Evolutionary conservation across 768 basidiomycete species (phyloP), one percentile per base, ranked within the genome.

Genomic region (Stropharia rugosoannulata): DNA sequence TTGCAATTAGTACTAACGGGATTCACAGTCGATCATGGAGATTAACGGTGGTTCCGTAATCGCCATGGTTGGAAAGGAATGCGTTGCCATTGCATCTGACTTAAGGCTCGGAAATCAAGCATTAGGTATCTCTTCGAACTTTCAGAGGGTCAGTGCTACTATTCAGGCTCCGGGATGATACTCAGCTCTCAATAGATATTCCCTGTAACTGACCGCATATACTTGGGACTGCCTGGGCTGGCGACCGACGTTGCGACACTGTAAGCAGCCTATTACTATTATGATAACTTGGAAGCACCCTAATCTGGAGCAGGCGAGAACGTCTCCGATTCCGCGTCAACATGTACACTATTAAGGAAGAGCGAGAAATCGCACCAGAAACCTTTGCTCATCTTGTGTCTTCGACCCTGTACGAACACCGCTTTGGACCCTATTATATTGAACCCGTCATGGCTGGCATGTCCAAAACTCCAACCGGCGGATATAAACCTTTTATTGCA

Each of bases 341-440:
- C 78, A 95, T 98, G 93, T 98, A 98, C 75, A 91, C 93, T 32
- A 98, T 99, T 81, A 99, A 99, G 73, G 96, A 99, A 73, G 96
- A 97, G 68, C 85, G 96, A 59, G 89, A 96, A 67, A 97, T 99
- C 65, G 87, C 93, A 62, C 97, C 97, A 42, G 88, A 95, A 77
- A 93, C 94, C 6, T 98, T 98, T 72, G 90, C 94, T 25, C 94
- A 95, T 67, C 87, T 99, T 60, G 89, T 98, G 58, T 93, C 92
- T 41, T 95, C 93, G 50, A 96, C 95, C 18, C 82, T 99, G 13
- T 99, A 98, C 71, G 94, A 98, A 73, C 86, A 85, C 68, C 85
- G 97, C 71, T 99, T 98, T 66, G 93, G 92, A 6, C 95, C 97
- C 36, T 99, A 91, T 78, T 97, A 94, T 74, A 84, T 94, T 62